Evolutionary conservation across 768 basidiomycete species (phyloP).

Genomic region (Mycena rebaudengoi): DNA sequence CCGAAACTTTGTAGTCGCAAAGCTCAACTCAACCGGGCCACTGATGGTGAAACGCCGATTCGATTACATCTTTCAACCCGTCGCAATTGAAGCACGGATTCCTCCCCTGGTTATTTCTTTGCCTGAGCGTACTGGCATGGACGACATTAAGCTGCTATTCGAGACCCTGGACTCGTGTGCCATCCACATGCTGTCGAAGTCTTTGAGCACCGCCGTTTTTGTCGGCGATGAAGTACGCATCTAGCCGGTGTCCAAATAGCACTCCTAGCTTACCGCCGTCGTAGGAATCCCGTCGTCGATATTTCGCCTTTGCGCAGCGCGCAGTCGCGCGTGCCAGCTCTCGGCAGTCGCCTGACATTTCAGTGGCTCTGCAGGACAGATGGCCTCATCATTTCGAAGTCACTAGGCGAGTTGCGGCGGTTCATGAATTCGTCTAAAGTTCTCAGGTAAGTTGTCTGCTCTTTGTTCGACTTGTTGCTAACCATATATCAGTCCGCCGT

Average conservation of each 20-base stretch:
- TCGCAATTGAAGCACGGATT: background rate
- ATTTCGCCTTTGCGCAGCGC: background rate
- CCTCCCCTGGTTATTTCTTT: background rate
- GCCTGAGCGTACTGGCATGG: background rate
- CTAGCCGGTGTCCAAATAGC: background rate
- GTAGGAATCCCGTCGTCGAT: conserved; percentile 1
- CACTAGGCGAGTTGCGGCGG: background rate
- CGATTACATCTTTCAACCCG: background rate
- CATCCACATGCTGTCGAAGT: background rate
- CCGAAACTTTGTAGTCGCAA: background rate
- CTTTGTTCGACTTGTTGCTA: background rate
- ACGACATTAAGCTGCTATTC: background rate
- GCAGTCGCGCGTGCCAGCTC: background rate
- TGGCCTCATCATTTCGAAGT: conserved; percentile 9
- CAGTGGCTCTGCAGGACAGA: background rate
- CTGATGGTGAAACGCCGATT: background rate
- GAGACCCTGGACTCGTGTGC: background rate
- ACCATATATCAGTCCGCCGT: background rate
- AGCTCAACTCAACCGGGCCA: background rate
- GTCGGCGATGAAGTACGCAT: background rate
- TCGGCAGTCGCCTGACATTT: background rate
- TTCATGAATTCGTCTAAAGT: background rate
- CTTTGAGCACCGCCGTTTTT: background rate
- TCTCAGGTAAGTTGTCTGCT: background rate
- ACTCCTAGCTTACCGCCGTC: background rate